Base-by-base conservation (phyloP, 441 rosid species). In the Pelargonium australe region DNA sequence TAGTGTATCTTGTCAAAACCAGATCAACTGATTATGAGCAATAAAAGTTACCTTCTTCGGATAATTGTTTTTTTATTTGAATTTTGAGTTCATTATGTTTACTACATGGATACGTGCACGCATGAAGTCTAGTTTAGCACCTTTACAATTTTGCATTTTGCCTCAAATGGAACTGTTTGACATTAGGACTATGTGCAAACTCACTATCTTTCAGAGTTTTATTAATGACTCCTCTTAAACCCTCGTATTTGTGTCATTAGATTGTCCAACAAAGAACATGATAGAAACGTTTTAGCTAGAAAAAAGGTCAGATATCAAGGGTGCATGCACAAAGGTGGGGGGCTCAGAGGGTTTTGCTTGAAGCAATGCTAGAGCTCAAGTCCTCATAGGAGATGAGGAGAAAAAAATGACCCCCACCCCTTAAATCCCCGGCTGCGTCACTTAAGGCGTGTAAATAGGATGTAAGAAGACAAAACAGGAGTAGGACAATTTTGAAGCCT, bases 401-500 rank as follows among this genome's bases (percentile, higher is more conserved):
- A 20, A 0, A 2, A 3, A 2, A 28, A 28, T 28, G 2, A 28
- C 58, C 58, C 58, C 60, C 7, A 51, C 58, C 58, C 6, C 7
- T 20, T 7, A 51, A 13, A 10, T 47, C 45, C 12, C 60, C 17
- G 60, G 7, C 58, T 16, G 58, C 58, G 58, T 20, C 58, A 51
- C 58, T 51, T n/a, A 12, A 51, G 58, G 58, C 7, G 3, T 3
- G 23, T 12, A 5, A 51, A 51, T 51, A 20, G 37, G 3, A 44
- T 55, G 66, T 65, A 41, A 64, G 60, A 34, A 63, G 73, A 70
- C 68, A 64, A 70, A 64, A 51, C 19, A 11, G 44, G 65, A 1
- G 23, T 10, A 62, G 43, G 74, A 65, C 69, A 71, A 65, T 55
- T 14, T 70, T 45, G 47, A 71, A 66, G n/a, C 5, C 41, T 51